Base-by-base conservation (phyloP, 345 rosid species). In the Syzygium jambos region DNA sequence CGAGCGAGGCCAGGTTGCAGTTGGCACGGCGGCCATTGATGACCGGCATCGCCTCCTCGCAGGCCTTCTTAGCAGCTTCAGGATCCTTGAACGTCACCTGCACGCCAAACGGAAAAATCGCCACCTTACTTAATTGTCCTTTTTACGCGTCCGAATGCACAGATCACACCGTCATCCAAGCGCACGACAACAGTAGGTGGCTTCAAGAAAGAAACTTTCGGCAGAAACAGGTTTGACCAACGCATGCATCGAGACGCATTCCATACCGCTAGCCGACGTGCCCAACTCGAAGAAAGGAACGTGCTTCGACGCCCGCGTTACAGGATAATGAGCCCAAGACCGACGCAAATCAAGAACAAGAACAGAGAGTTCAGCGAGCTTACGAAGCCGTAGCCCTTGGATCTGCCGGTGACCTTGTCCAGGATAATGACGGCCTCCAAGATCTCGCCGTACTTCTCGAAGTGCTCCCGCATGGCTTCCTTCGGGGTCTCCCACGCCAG, bases 381-480 rank as follows among this genome's bases (percentile, higher is more conserved):
- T 89, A 98, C 99, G 87, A 98, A 98, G 84, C 99, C 99, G 49
- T 96, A 98, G 93, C 99, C 99, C 92, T 98, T 98, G 95, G 99
- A 98, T 90, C 99, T 93, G 82, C 96, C 98, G 29, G 99, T 95
- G 92, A 95, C 56, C 87, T 96, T 96, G 87, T 98, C 99, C 84
- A 95, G 95, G 90, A 98, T 98, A 86, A 98, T 94, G 85, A 98
- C 99, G 41, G 99, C 98, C 89, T 98, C 99, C 85, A 98, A 89
- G 92, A 98, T 98, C 61, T 96, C 95, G 84, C 99, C 99, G 52
- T 89, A 98, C 93, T 92, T 95, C n/a, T 95, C 96, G 85, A 95
- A 98, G 91, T 98, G 99, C 54, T 95, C 95, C 85, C 93, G 90
- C 94, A 96, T 15, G 90, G 95, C 95, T 78, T 95, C 99, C 89